A percentile compares a stretch with the other conserved stretches of the same genome.
Conservation (phyloP, 139 green algal genomes). For the Micromonas pusilla region DNA sequence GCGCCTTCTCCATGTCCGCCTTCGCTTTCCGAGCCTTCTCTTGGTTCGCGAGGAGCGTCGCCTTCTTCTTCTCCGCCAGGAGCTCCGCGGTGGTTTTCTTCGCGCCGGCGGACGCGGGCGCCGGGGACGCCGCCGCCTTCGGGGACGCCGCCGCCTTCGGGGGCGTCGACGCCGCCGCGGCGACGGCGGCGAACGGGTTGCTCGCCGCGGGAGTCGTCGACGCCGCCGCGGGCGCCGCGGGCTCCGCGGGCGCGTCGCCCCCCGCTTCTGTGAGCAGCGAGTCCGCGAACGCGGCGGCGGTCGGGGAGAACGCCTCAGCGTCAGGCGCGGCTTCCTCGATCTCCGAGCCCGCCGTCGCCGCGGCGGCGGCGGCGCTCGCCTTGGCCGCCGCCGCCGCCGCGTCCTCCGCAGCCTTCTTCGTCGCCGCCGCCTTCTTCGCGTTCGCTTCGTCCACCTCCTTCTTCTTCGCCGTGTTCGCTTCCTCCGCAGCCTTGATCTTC, state of each 20-base stretch:
- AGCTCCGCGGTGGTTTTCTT: not conserved
- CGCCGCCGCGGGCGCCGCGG: not conserved
- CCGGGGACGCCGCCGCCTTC: not conserved
- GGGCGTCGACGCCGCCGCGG: not conserved
- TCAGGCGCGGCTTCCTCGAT: no score
- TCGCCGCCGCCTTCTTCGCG: not conserved
- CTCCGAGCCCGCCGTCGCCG: no score
- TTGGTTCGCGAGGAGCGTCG: not conserved
- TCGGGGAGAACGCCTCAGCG: not conserved
- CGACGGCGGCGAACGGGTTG: not conserved
- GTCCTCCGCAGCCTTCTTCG: not conserved
- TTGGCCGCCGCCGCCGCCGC: no score
- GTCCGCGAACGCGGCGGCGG: not conserved
- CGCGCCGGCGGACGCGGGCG: not conserved
- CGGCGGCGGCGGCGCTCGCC: no score
- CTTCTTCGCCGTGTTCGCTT: not conserved
- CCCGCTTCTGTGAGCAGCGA: not conserved
- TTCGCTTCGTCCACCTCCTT: not conserved
- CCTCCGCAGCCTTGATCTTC: not conserved
- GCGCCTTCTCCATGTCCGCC: not conserved
- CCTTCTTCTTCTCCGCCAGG: constrained; percentile 7
- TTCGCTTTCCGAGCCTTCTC: not conserved
- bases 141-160: not conserved
- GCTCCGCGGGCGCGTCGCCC: no score
- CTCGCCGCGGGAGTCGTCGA: not conserved